These are phyloP conservation scores for Drechmeria coniospora DNA, from an alignment of 2,329 filamentous ascomycete species.

Conservation along the genomic window DNA sequence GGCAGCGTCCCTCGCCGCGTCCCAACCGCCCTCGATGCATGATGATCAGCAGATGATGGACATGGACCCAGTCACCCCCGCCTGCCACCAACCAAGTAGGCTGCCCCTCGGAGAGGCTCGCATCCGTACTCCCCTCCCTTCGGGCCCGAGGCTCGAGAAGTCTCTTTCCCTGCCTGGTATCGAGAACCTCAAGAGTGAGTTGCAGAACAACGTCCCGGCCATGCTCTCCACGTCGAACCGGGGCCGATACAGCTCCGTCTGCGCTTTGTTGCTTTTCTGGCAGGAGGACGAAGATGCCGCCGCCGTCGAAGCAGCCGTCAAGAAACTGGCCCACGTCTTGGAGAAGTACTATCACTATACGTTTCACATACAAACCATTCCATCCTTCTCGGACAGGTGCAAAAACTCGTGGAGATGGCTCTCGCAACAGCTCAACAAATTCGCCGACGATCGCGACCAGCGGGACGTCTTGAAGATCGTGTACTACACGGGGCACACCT, in stretches of 20 bases:
- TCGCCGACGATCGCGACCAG: slow-evolving; percentile 36
- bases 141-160: slow-evolving; percentile 38
- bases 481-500: slow-evolving; percentile 41
- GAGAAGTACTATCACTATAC: slow-evolving; percentile 36
- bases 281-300: slow-evolving; percentile 33
- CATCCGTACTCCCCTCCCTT: slow-evolving; percentile 40
- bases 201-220: slow-evolving; percentile 34
- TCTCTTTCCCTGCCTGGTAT: slow-evolving; percentile 32
- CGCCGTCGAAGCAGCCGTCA: slow-evolving; percentile 23
- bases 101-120: slow-evolving; percentile 29
- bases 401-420: slow-evolving; percentile 39
- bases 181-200: slow-evolving; percentile 33
- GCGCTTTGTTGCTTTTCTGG: slow-evolving; percentile 40
- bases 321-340: slow-evolving; percentile 34
- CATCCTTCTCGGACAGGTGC: slow-evolving; percentile 28
- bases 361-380: slow-evolving; percentile 33
- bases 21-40: slow-evolving; percentile 23
- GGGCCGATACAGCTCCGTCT: slow-evolving; percentile 36
- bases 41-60: slow-evolving; percentile 42
- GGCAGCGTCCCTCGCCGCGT: slow-evolving; percentile 20
- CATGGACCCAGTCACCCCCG: slow-evolving; percentile 24
- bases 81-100: slow-evolving; percentile 20
- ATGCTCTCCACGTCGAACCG: slow-evolving; percentile 34
- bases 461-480: slow-evolving; percentile 43
- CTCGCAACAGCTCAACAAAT: slow-evolving; percentile 32